phyloP scores from a whole-genome alignment of 306 rosid species.

The Crataegus laevigata region DNA sequence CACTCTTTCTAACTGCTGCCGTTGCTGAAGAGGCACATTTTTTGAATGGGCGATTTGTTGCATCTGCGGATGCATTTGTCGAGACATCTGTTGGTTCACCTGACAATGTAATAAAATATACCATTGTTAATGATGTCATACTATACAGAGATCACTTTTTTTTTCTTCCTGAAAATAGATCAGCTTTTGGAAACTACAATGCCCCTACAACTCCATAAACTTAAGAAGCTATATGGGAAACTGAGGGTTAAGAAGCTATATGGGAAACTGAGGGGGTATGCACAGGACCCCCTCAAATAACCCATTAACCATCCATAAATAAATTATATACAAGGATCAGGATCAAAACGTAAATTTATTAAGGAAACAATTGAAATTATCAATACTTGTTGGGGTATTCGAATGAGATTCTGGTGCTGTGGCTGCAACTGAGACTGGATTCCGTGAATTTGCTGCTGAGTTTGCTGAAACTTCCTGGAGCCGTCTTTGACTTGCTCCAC shows the following conservation, averaged over 20 bases:
- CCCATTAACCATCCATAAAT: constrained; percentile 1
- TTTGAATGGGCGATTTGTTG: constrained; percentile 55
- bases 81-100: constrained; percentile 34
- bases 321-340: background rate
- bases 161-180: too few species aligned
- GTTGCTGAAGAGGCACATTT: constrained; percentile 38
- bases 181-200: background rate
- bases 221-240: background rate
- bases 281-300: background rate
- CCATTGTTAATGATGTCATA: background rate
- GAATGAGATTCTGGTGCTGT: constrained; percentile 58
- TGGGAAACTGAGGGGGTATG: background rate
- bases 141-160: background rate
- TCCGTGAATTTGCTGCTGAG: constrained; percentile 60
- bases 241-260: background rate
- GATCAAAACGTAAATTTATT: constrained; percentile 3
- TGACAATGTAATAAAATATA: constrained; percentile 1
- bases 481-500: constrained; percentile 71
- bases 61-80: constrained; percentile 75
- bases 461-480: constrained; percentile 55
- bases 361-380: constrained; percentile 3
- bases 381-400: constrained; percentile 61
- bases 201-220: background rate
- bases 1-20: constrained; percentile 54
- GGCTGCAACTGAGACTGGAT: constrained; percentile 56